Base-by-base conservation (phyloP, 768 basidiomycete species). In the Tephrocybe sp. region DNA sequence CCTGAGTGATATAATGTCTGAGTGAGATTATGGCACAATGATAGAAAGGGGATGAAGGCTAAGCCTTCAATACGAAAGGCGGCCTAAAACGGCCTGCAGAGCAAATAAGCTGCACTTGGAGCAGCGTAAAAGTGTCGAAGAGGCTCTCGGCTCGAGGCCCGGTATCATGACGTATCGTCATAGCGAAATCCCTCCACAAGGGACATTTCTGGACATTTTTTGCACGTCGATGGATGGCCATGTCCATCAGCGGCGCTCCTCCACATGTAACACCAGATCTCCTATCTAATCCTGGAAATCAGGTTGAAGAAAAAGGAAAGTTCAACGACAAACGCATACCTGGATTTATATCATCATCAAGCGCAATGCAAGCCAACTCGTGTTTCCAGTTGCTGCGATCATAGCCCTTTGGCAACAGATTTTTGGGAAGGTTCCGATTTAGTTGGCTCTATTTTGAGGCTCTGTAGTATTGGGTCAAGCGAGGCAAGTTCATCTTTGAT, bases 401-500 rank as follows among this genome's bases (percentile, higher is more conserved):
- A 42, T 57, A 50, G 44, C 10, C 47, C 44, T 40, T 42, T n/a
- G n/a, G n/a, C 42, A 18, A 39, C 42, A 31, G 27, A 11, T 41
- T 38, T 50, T 23, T 24, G 22, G 15, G 39, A 49, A 23, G 31
- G 9, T 4, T 43, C 53, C 15, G 33, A 49, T 31, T 24, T 45
- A 5, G 38, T 18, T 13, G 43, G 49, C 10, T 50, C 52, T 5
- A 49, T 41, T 23, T 59, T 67, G 39, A 81, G 73, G 56, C 86
- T 88, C 36, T 84, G 73, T 45, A 92, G 71, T 27, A 91, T 62
- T 22, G 90, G 90, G 66, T 91, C 88, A 38, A 93, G 75, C 21
- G 88, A 87, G 15, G 86, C 82, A 30, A 94, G 71, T 65, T 94
- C 91, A 49, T 90, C 87, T 64, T 79, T 85, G 64, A 94, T 93